Evolutionary conservation across 2,329 filamentous ascomycete species (phyloP).

Genomic region (Microdochium nivale): DNA sequence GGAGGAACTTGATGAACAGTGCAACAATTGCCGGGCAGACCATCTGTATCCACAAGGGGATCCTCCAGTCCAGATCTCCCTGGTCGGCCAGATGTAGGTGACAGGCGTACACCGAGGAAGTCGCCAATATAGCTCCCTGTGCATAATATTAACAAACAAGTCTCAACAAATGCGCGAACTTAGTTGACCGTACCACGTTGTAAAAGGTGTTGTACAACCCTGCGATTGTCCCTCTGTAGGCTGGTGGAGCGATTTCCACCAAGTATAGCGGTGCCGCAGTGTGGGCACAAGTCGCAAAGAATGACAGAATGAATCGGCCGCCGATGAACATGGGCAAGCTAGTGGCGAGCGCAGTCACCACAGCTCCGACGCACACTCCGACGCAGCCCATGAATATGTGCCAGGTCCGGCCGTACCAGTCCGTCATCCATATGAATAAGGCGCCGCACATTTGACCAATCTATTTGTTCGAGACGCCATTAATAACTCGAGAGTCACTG

Average conservation of each 20-base stretch:
- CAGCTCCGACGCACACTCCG: slow-evolving; percentile 38
- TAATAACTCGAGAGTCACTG: background rate
- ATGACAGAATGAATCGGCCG: slow-evolving; percentile 38
- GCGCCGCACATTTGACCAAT: slow-evolving; percentile 33
- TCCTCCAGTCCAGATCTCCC: slow-evolving; percentile 20
- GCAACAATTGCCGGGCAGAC: slow-evolving; percentile 20
- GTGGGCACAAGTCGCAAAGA: slow-evolving; percentile 46
- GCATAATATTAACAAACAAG: background rate
- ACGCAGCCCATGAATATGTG: slow-evolving; percentile 35
- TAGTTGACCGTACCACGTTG: slow-evolving; percentile 17
- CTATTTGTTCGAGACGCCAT: slow-evolving; percentile 8
- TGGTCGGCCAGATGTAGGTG: slow-evolving; percentile 16
- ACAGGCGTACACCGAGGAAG: slow-evolving; percentile 20
- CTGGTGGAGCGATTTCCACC: slow-evolving; percentile 51
- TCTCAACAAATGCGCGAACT: background rate
- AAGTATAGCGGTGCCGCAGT: slow-evolving; percentile 51
- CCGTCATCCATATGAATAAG: slow-evolving; percentile 32
- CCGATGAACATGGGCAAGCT: slow-evolving; percentile 40
- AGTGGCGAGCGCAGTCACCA: slow-evolving; percentile 36
- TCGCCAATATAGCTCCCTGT: slow-evolving; percentile 19
- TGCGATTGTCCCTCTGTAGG: slow-evolving; percentile 47
- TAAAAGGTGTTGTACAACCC: slow-evolving; percentile 40
- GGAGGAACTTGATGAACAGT: slow-evolving; percentile 22
- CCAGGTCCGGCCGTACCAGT: slow-evolving; percentile 32
- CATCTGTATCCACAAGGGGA: slow-evolving; percentile 24